These are phyloP conservation scores for Leccinum griseonigrum DNA, from an alignment of 1,284 basidiomycete species.

Conservation along the genomic window DNA sequence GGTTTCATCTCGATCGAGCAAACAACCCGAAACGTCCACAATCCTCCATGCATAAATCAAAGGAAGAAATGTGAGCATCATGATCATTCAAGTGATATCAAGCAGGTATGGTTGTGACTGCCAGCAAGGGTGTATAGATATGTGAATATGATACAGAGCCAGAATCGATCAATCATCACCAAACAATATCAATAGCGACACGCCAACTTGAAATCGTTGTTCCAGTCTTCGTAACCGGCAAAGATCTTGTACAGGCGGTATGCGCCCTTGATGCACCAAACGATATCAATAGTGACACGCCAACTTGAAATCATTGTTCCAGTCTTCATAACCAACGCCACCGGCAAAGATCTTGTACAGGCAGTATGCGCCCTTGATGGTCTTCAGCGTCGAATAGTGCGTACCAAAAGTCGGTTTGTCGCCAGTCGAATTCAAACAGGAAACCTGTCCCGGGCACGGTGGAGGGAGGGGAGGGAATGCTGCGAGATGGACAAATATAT, in stretches of 20 bases:
- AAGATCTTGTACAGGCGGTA: slow-evolving; percentile 45
- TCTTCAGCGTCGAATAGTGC: slow-evolving; percentile 38
- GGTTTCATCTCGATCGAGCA: too few species aligned
- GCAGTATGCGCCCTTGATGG: slow-evolving; percentile 44
- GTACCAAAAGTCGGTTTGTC: slow-evolving; percentile 43
- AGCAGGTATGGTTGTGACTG: too few species aligned
- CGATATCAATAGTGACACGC: slow-evolving; percentile 19
- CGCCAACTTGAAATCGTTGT: slow-evolving; percentile 22
- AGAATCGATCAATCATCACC: neutral
- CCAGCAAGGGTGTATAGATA: too few species aligned
- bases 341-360: slow-evolving; percentile 39
- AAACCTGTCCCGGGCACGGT: slow-evolving; percentile 32
- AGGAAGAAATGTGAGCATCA: too few species aligned
- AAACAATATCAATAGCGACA: slow-evolving; percentile 17
- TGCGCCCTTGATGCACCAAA: slow-evolving; percentile 37
- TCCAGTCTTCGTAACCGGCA: slow-evolving; percentile 40
- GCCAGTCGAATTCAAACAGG: slow-evolving; percentile 37
- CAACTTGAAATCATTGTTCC: slow-evolving; percentile 28
- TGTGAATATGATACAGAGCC: too few species aligned
- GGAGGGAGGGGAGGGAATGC: too few species aligned
- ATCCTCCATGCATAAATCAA: too few species aligned
- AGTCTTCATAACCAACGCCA: slow-evolving; percentile 46
- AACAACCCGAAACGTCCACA: too few species aligned
- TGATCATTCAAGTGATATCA: too few species aligned
- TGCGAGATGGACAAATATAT: neutral